Evolutionary conservation across 2,329 filamentous ascomycete genomes (phyloP).

Genomic region (Trichophyton schoenleinii): DNA sequence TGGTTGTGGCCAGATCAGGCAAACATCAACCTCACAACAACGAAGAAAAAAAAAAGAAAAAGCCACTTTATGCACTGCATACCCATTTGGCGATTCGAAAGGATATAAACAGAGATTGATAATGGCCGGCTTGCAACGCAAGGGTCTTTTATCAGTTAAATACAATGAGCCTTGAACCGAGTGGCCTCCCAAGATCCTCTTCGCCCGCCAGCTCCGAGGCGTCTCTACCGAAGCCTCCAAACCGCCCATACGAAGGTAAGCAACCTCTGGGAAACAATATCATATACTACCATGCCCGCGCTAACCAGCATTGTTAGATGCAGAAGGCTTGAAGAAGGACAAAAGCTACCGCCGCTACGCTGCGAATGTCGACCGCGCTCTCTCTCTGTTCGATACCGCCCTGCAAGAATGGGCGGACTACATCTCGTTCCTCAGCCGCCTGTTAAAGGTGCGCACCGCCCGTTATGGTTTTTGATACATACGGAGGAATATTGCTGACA

Average conservation of each 20-base stretch:
- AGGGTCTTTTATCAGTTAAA: slow-evolving; percentile 19
- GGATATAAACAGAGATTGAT: not conserved
- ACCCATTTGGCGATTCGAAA: not conserved
- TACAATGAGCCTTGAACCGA: slow-evolving; percentile 34
- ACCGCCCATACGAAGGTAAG: slow-evolving; percentile 63
- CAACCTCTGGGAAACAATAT: not conserved
- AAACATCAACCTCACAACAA: not conserved
- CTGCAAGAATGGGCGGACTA: slow-evolving; percentile 99
- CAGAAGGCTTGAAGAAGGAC: slow-evolving; percentile 41
- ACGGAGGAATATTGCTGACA: not conserved
- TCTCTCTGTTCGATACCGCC: slow-evolving; percentile 81
- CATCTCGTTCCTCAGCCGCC: slow-evolving; percentile 84
- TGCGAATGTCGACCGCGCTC: slow-evolving; percentile 69
- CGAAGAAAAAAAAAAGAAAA: no score
- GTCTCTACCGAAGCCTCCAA: slow-evolving; percentile 66
- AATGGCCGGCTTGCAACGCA: slow-evolving; percentile 3
- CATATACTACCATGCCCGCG: not conserved
- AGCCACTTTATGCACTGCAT: not conserved
- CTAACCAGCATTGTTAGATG: not conserved
- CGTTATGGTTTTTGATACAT: not conserved
- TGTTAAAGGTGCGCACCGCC: slow-evolving; percentile 58
- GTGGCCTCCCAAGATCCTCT: slow-evolving; percentile 30
- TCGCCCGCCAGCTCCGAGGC: slow-evolving; percentile 79
- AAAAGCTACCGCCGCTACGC: slow-evolving; percentile 78
- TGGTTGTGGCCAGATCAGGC: slow-evolving; percentile 2